Conservation (phyloP, 1,284 basidiomycete species). For the Trametes versicolor region DNA sequence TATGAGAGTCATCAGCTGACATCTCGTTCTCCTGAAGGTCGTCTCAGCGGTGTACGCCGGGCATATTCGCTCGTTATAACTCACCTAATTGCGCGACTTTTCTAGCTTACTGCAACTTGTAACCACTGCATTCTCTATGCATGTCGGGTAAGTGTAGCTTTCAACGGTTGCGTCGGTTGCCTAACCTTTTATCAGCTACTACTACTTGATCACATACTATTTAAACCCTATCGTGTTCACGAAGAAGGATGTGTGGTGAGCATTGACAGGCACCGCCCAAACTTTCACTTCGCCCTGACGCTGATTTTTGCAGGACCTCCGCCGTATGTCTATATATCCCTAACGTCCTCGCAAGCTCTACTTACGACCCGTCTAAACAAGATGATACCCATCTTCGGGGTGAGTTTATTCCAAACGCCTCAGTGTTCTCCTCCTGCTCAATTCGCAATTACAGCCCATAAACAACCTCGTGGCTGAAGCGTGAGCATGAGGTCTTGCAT, state of each 20-base stretch:
- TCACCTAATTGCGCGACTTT: not conserved
- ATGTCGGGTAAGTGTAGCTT: not conserved
- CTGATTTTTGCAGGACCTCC: not conserved
- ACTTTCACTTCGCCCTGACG: not conserved
- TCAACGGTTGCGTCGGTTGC: no score
- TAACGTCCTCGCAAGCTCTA: no score
- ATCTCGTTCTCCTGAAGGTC: not conserved
- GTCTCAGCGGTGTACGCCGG: conserved; percentile 2
- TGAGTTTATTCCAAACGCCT: not conserved
- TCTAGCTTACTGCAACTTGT: not conserved
- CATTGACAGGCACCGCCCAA: not conserved
- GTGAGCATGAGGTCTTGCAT: not conserved
- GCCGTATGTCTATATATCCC: not conserved
- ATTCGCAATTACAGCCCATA: not conserved
- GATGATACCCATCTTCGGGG: conserved; percentile 4
- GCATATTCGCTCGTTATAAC: no score
- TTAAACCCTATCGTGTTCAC: conserved; percentile 4
- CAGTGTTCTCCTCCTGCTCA: not conserved
- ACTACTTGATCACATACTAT: conserved; percentile 9
- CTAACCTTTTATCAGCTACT: conserved; percentile 2
- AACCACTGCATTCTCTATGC: conserved; percentile 7
- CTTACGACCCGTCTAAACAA: not conserved
- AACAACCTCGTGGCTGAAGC: conserved; percentile 6
- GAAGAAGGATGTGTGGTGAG: conserved; percentile 7
- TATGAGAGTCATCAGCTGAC: not conserved